Evolutionary conservation across 345 rosid species (phyloP), one percentile per base, ranked within the genome.

Genomic region (Hibiscus tridactylites): DNA sequence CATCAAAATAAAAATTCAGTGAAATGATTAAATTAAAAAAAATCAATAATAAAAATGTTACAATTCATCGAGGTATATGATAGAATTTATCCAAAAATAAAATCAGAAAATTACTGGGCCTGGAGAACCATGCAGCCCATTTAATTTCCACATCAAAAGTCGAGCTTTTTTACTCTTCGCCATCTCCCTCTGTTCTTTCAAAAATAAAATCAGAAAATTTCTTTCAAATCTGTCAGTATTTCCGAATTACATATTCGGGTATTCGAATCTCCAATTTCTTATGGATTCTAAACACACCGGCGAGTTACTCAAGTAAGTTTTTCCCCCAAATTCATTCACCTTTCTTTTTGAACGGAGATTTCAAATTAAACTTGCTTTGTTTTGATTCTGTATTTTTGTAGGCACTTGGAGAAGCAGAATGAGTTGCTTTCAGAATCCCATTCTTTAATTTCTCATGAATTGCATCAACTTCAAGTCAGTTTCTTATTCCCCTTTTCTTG

Each of bases 361-460:
- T 4, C 56, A 5, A 16, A 21, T 26, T 21, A 50, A 52, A 31
- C 6, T 78, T 67, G 3, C 2, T 37, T 31, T 21, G n/a, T 31
- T 70, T 8, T 47, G 0, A 37, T 24, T 59, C 9, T 73, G 9
- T 74, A 2, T 19, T 29, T 29, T 28, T 24, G 70, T 39, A 89
- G 91, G 70, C 88, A 85, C 78, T 74, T 89, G 81, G 86, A 80
- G 84, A 87, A 80, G 73, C 94, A 84, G 77, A 81, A 79, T 69
- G 94, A 84, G 33, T 21, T 89, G 66, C 83, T 87, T 47, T 73
- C 42, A 35, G 86, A 84, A 53, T 65, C 83, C 53, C 81, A 79
- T 12, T 75, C 65, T 70, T 73, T 84, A 31, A 78, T 85, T 83
- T 71, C 79, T 21, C 73, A 80, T 59, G 87, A 89, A 83, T 76